Conservation (phyloP, 139 green algal genomes). For the Limnomonas spitsbergensis region DNA sequence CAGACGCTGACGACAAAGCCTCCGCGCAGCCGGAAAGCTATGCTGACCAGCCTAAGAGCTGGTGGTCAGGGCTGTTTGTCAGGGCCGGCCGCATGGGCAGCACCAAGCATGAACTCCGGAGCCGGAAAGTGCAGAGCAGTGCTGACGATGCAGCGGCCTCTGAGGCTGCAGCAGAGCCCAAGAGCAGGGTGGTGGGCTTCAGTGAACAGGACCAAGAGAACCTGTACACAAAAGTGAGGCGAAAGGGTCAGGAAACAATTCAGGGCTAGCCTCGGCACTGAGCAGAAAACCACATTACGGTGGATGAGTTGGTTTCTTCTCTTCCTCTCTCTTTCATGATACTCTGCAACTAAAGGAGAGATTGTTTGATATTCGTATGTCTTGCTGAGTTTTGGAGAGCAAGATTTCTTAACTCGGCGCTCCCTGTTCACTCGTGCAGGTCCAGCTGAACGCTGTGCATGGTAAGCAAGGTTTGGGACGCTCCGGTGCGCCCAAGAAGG, state of each 20-base stretch:
- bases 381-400: too few species aligned
- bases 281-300: too few species aligned
- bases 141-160: background rate
- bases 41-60: slow-evolving; percentile 17
- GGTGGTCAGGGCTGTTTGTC: slow-evolving; percentile 54
- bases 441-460: slow-evolving; percentile 56
- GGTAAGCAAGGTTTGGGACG: slow-evolving; percentile 75
- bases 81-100: slow-evolving; percentile 37
- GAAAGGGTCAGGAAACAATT: background rate
- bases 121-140: background rate
- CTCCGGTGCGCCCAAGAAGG: slow-evolving; percentile 70
- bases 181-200: slow-evolving; percentile 64
- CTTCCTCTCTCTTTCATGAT: too few species aligned
- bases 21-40: background rate
- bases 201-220: slow-evolving; percentile 80
- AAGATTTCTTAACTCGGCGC: too few species aligned
- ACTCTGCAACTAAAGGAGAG: too few species aligned
- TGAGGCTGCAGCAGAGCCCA: slow-evolving; percentile 17
- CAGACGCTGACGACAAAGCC: background rate
- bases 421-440: slow-evolving; percentile 31
- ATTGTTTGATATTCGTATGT: too few species aligned
- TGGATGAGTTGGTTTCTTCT: too few species aligned
- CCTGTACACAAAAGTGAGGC: slow-evolving; percentile 74
- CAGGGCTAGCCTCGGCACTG: too few species aligned
- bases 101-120: slow-evolving; percentile 22